Conservation (phyloP, 768 basidiomycete genomes). For the Rhodotorula babjevae region DNA sequence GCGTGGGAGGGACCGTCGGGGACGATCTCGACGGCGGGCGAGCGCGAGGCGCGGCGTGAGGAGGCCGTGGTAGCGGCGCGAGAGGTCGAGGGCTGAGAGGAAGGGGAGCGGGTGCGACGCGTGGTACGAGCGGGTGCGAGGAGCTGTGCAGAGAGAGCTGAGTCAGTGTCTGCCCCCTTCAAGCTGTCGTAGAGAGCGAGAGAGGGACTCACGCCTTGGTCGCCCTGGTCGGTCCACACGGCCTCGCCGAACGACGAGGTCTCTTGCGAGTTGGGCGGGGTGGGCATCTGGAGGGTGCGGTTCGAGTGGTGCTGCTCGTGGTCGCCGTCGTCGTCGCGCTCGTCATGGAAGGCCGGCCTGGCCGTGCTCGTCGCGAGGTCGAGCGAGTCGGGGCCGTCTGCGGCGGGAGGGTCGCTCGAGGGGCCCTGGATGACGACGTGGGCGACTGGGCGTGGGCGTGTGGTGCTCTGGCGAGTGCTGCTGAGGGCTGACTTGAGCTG, state of each 20-base stretch:
- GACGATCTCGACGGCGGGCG: not conserved
- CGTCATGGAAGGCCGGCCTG: not conserved
- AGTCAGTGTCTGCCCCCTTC: not conserved
- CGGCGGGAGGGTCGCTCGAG: not conserved
- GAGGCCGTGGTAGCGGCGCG: not conserved
- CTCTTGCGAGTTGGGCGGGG: not conserved
- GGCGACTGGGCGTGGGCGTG: not conserved
- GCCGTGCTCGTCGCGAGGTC: not conserved
- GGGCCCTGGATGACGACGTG: not conserved
- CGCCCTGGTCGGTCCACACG: not conserved
- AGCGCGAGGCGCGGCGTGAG: not conserved
- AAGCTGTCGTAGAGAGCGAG: not conserved
- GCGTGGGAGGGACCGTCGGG: conserved; percentile 10
- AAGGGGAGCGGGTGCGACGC: not conserved
- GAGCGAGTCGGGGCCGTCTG: not conserved
- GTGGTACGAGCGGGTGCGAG: not conserved
- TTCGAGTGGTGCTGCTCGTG: not conserved
- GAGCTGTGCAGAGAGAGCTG: not conserved
- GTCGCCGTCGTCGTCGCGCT: not conserved
- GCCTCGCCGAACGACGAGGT: not conserved
- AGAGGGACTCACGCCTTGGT: not conserved
- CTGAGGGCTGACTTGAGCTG: not conserved
- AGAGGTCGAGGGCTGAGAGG: not conserved
- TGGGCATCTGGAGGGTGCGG: conserved; percentile 3
- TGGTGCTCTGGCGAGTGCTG: not conserved